Percentiles rank a stretch among this genome's conserved stretches.
phyloP scores from a whole-genome alignment of 495 filamentous ascomycete species.

The Usnea hakonensis region DNA sequence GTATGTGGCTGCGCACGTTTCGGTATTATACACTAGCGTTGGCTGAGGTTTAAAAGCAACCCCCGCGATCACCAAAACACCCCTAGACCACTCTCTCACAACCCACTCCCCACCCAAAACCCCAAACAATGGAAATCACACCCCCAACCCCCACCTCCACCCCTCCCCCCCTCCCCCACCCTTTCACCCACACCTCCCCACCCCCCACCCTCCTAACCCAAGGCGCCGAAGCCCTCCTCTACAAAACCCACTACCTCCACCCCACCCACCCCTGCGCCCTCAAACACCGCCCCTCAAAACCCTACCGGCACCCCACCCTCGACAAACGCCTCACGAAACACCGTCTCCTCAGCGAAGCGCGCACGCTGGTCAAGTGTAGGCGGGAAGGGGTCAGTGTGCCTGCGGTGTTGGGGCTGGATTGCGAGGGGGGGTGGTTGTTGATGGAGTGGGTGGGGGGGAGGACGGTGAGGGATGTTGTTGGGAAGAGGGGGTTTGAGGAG shows the following conservation, averaged over 20 bases:
- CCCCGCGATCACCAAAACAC: neutral
- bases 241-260: conserved; percentile 72
- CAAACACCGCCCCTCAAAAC: conserved; percentile 88
- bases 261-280: conserved; percentile 65
- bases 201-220: conserved; percentile 63
- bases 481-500: too few species aligned
- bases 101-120: neutral
- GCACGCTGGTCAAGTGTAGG: conserved; percentile 66
- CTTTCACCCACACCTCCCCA: conserved; percentile 52
- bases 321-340: conserved; percentile 80
- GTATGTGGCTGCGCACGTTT: too few species aligned
- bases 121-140: neutral
- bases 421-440: conserved; percentile 69
- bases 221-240: conserved; percentile 92
- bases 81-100: neutral
- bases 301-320: conserved; percentile 86
- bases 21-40: too few species aligned
- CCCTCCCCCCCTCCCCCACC: conserved; percentile 59
- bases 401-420: conserved; percentile 66
- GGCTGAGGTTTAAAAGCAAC: too few species aligned
- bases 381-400: conserved; percentile 74
- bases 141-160: conserved; percentile 34
- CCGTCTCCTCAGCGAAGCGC: conserved; percentile 78
- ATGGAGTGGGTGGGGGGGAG: conserved; percentile 85
- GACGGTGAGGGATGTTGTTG: conserved; percentile 59